phyloP scores from a whole-genome alignment of 139 green algal species.

The Desmodesmus armatus region DNA sequence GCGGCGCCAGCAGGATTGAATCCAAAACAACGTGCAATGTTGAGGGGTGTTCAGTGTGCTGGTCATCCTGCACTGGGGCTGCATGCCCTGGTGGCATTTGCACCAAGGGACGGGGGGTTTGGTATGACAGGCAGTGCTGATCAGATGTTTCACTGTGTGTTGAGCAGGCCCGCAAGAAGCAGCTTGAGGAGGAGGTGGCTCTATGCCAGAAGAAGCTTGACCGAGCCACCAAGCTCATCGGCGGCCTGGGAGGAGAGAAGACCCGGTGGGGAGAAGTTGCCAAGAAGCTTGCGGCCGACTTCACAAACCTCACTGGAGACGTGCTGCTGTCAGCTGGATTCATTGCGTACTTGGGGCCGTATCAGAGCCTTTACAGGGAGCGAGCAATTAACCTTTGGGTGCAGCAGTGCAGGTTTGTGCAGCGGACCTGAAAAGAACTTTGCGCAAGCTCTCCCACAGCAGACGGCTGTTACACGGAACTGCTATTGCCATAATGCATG shows the following conservation, averaged over 20 bases:
- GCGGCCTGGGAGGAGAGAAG: constrained; percentile 85
- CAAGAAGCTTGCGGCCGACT: constrained; percentile 69
- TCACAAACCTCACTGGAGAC: constrained; percentile 81
- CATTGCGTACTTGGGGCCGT: constrained; percentile 87
- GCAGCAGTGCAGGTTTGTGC: constrained; percentile 46
- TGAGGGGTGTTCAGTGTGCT: no score
- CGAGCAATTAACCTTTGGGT: constrained; percentile 13
- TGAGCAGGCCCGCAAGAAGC: constrained; percentile 62
- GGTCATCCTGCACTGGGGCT: no score
- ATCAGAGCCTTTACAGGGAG: constrained; percentile 79
- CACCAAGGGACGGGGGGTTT: no score
- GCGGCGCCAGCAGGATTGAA: no score
- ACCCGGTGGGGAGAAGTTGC: constrained; percentile 76
- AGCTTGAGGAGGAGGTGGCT: constrained; percentile 80
- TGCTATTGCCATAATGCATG: no score
- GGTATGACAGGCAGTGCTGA: no score
- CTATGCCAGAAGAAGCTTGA: constrained; percentile 81
- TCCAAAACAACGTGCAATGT: no score
- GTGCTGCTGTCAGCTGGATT: constrained; percentile 78
- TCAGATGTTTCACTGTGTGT: no score
- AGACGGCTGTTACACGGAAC: no score
- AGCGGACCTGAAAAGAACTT: constrained; percentile 62
- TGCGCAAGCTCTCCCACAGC: no score
- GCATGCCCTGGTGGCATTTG: no score
- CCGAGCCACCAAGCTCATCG: constrained; percentile 66